Conservation (phyloP, 192 early-diverging fungal species). For the Chytriomyces hyalinus region DNA sequence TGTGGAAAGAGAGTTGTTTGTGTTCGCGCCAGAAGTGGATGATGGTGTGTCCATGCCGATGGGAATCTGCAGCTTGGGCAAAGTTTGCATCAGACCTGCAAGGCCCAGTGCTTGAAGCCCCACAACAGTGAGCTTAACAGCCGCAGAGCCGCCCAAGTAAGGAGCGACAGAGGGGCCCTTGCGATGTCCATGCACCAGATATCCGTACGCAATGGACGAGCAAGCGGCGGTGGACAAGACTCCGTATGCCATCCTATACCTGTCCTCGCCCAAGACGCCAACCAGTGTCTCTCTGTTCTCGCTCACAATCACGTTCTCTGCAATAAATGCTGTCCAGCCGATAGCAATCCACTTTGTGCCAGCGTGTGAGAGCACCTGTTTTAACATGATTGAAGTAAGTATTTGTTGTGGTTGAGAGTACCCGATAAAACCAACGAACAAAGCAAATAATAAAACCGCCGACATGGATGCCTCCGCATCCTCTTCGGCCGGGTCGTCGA, state of each 20-base stretch:
- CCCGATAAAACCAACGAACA: no score
- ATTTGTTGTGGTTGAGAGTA: no score
- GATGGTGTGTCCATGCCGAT: background rate
- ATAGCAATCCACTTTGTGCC: conserved; percentile 29
- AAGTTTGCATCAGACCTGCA: background rate
- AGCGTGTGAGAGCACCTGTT: conserved; percentile 10
- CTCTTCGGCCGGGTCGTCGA: no score
- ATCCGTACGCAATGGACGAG: conserved; percentile 43
- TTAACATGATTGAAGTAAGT: no score
- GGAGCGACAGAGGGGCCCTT: conserved; percentile 10
- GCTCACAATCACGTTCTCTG: conserved; percentile 42
- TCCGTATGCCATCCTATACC: conserved; percentile 32
- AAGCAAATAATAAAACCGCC: no score
- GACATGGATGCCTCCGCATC: no score
- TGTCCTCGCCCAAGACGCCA: conserved; percentile 26
- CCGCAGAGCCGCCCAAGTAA: background rate
- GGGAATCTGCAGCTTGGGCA: conserved; percentile 32
- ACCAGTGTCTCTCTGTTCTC: conserved; percentile 39
- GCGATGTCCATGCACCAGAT: conserved; percentile 23
- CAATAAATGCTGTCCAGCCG: conserved; percentile 42
- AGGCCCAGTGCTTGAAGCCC: conserved; percentile 23
- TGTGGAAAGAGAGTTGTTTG: background rate
- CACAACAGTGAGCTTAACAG: background rate
- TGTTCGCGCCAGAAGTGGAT: background rate
- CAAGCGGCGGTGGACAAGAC: conserved; percentile 37